Conservation (phyloP, 768 basidiomycete genomes). For the Gymnopilus dilepis region DNA sequence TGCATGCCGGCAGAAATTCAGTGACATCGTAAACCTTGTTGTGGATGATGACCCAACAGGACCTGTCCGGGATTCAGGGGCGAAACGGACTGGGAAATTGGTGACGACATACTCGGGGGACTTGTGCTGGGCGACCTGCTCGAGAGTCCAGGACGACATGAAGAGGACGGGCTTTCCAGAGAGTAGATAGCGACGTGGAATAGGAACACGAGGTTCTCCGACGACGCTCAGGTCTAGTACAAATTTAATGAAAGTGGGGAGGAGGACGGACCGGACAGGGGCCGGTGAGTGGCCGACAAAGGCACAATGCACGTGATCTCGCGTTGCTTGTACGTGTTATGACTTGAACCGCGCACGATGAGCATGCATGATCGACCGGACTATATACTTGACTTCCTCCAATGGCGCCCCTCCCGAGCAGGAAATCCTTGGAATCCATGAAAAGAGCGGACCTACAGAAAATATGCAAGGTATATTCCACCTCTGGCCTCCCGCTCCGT, state of each 20-base stretch:
- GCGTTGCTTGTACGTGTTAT: conserved; percentile 60
- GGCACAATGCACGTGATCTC: conserved; percentile 41
- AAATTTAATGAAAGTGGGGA: not conserved
- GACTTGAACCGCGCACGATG: conserved; percentile 49
- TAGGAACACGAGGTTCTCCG: conserved; percentile 13
- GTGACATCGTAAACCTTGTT: conserved; percentile 88
- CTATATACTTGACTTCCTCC: conserved; percentile 4
- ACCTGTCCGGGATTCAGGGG: conserved; percentile 43
- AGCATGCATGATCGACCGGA: conserved; percentile 26
- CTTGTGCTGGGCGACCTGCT: conserved; percentile 67
- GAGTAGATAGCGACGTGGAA: conserved; percentile 9
- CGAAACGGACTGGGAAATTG: conserved; percentile 3
- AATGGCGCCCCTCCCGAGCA: conserved; percentile 49
- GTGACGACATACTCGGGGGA: conserved; percentile 46
- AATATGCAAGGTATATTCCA: conserved; percentile 68
- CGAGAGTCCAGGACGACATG: conserved; percentile 53
- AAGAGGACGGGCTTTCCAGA: conserved; percentile 15
- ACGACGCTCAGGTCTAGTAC: not conserved
- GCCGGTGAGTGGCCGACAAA: not conserved
- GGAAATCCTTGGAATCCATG: conserved; percentile 49
- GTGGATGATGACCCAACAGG: conserved; percentile 86
- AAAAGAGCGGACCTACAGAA: conserved; percentile 55
- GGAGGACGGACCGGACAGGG: conserved; percentile 4
- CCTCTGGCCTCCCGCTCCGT: not conserved
- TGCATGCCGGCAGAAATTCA: conserved; percentile 67